These are phyloP conservation scores for Colletotrichum melonis DNA, from an alignment of 2,329 filamentous ascomycete genomes.

Conservation along the genomic window DNA sequence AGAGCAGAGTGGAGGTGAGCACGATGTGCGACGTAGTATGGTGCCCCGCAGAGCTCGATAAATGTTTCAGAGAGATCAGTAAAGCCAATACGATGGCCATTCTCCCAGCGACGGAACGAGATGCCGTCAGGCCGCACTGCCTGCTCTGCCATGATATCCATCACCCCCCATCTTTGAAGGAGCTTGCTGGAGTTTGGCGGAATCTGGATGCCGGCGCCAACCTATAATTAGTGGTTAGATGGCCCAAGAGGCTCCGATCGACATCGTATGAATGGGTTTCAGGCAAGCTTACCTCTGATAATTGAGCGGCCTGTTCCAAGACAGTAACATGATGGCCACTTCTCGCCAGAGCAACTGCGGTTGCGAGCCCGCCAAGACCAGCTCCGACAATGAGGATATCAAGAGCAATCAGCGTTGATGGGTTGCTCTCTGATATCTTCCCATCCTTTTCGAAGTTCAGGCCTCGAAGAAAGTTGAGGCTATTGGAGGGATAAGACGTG, in stretches of 20 bases:
- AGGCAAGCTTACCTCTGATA: constrained; percentile 11
- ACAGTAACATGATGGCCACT: constrained; percentile 34
- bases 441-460: neutral
- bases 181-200: constrained; percentile 37
- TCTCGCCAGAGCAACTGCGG: constrained; percentile 28
- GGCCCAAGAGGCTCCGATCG: neutral
- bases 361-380: constrained; percentile 33
- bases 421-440: neutral
- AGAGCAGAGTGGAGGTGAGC: constrained; percentile 48
- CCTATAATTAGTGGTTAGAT: neutral
- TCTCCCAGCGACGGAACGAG: constrained; percentile 41
- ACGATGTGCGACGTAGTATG: constrained; percentile 49
- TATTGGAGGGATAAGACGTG: constrained; percentile 30
- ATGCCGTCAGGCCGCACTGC: constrained; percentile 38
- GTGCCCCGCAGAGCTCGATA: constrained; percentile 42
- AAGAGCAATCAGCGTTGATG: neutral
- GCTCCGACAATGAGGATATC: constrained; percentile 34
- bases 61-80: constrained; percentile 39
- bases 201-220: constrained; percentile 38
- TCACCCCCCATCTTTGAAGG: constrained; percentile 37
- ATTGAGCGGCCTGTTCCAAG: constrained; percentile 27
- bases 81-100: constrained; percentile 40
- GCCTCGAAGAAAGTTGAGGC: constrained; percentile 25
- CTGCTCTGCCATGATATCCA: constrained; percentile 38
- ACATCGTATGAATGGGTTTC: neutral